phyloP scores from a whole-genome alignment of 805 yeast genomes.

The Yarrowia osloensis region DNA sequence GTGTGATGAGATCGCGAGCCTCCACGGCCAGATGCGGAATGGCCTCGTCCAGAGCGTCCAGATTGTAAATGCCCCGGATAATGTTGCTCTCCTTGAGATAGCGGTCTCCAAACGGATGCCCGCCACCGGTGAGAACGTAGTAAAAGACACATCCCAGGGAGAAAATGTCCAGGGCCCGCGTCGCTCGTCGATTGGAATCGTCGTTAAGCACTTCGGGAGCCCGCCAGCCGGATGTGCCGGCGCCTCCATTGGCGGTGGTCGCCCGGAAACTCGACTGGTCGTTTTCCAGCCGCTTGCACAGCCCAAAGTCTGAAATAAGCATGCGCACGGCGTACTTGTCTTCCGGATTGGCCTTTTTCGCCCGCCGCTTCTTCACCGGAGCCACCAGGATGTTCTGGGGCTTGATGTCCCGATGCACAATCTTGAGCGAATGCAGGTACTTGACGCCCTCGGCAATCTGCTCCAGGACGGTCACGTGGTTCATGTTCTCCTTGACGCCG shows the following conservation, averaged over 20 bases:
- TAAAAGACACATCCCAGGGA: slow-evolving; percentile 93
- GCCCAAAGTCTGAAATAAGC: slow-evolving; percentile 91
- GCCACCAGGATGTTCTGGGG: slow-evolving; percentile 71
- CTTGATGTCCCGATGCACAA: slow-evolving; percentile 53
- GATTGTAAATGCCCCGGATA: slow-evolving; percentile 52
- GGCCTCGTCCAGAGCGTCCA: slow-evolving; percentile 49
- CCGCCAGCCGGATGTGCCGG: slow-evolving; percentile 98
- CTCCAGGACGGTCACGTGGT: slow-evolving; percentile 48
- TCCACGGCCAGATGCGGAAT: slow-evolving; percentile 48
- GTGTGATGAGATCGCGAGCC: slow-evolving; percentile 67
- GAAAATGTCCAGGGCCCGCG: slow-evolving; percentile 89
- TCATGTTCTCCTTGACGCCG: slow-evolving; percentile 48
- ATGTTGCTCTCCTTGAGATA: slow-evolving; percentile 88
- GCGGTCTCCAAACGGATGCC: slow-evolving; percentile 94
- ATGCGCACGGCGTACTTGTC: slow-evolving; percentile 55
- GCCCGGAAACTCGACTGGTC: slow-evolving; percentile 94
- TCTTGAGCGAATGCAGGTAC: slow-evolving; percentile 37
- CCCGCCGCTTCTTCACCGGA: slow-evolving; percentile 37
- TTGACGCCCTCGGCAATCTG: slow-evolving; percentile 37
- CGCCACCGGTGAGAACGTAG: slow-evolving; percentile 78
- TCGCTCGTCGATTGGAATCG: slow-evolving; percentile 57
- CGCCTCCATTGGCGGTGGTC: slow-evolving; percentile 79
- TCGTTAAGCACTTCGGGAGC: slow-evolving; percentile 70
- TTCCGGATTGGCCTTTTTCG: slow-evolving; percentile 34
- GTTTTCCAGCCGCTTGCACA: slow-evolving; percentile 86